A percentile compares a stretch with the other conserved stretches of the same genome.
These are phyloP conservation scores for Zangia roseola DNA, from an alignment of 768 basidiomycete genomes.

Conservation along the genomic window DNA sequence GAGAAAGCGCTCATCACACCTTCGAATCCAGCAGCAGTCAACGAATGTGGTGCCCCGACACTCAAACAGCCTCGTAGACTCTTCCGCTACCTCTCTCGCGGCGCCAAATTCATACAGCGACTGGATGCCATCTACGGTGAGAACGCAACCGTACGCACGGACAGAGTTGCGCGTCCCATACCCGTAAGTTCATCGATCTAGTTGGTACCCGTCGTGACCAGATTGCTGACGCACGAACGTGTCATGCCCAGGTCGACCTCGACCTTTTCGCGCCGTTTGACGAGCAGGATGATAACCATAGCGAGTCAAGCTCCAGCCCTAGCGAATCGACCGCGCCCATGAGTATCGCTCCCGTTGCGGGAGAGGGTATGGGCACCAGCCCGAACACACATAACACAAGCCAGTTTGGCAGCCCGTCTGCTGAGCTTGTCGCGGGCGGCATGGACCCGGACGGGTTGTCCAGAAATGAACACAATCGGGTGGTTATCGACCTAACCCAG, in stretches of 20 bases:
- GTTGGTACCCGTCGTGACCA: too few species aligned
- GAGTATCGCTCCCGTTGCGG: slow-evolving; percentile 1
- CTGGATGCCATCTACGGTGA: slow-evolving; percentile 20
- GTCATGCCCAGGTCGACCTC: slow-evolving; percentile 8
- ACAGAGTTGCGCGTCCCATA: slow-evolving; percentile 20
- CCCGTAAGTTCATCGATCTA: slow-evolving; percentile 12
- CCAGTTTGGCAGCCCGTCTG: slow-evolving; percentile 7
- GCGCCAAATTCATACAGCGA: slow-evolving; percentile 19
- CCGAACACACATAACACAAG: slow-evolving; percentile 21
- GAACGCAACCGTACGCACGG: slow-evolving; percentile 20
- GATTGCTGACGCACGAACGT: background rate
- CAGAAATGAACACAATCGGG: background rate
- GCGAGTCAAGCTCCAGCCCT: background rate
- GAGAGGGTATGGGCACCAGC: background rate
- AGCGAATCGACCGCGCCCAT: slow-evolving; percentile 5
- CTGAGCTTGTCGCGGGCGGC: background rate
- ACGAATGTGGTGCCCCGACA: background rate
- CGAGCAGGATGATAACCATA: background rate
- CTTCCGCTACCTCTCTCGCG: slow-evolving; percentile 18
- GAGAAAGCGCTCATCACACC: too few species aligned
- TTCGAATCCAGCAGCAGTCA: background rate
- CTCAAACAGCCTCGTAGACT: background rate
- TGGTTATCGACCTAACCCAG: background rate
- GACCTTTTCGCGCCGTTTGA: slow-evolving; percentile 10
- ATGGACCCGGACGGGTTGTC: background rate